Conservation (phyloP, 345 rosid species). For the Ceriops zippeliana region DNA sequence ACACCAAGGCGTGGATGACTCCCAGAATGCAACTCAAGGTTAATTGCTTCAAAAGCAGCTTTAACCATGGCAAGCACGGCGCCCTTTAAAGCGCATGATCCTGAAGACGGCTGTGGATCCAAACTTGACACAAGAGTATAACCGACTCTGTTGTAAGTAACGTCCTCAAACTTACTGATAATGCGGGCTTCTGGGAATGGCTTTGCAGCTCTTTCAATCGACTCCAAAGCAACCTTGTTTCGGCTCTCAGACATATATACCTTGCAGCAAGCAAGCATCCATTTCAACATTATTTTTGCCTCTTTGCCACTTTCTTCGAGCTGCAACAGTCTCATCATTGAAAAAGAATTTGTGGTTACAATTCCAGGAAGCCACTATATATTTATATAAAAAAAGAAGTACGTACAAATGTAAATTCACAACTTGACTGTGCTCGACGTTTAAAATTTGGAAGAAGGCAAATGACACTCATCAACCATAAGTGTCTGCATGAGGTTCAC, state of each 20-base stretch:
- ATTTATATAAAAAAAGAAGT: not conserved
- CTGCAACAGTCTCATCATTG: not conserved
- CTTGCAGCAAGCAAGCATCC: slow-evolving; percentile 77
- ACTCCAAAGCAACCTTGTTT: slow-evolving; percentile 61
- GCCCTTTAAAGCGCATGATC: slow-evolving; percentile 36
- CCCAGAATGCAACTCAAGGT: slow-evolving; percentile 63
- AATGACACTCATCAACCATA: not conserved
- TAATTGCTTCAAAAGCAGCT: slow-evolving; percentile 62
- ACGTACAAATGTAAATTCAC: not conserved
- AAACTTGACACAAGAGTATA: slow-evolving; percentile 68
- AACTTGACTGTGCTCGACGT: not conserved
- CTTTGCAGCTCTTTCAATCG: slow-evolving; percentile 65
- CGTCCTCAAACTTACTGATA: slow-evolving; percentile 79
- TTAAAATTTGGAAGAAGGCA: not conserved
- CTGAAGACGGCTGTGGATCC: slow-evolving; percentile 25
- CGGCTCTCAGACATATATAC: slow-evolving; percentile 78
- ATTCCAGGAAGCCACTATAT: slow-evolving; percentile 21
- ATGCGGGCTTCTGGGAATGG: slow-evolving; percentile 59
- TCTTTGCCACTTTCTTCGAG: slow-evolving; percentile 14
- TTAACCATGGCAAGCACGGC: slow-evolving; percentile 75
- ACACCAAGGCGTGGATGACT: slow-evolving; percentile 92
- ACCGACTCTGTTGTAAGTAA: slow-evolving; percentile 72
- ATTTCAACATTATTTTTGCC: slow-evolving; percentile 49
- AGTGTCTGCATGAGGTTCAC: not conserved
- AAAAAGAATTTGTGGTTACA: not conserved